These are phyloP conservation scores for Zopfia rhizophila DNA, from an alignment of 2,329 filamentous ascomycete genomes.

Conservation along the genomic window DNA sequence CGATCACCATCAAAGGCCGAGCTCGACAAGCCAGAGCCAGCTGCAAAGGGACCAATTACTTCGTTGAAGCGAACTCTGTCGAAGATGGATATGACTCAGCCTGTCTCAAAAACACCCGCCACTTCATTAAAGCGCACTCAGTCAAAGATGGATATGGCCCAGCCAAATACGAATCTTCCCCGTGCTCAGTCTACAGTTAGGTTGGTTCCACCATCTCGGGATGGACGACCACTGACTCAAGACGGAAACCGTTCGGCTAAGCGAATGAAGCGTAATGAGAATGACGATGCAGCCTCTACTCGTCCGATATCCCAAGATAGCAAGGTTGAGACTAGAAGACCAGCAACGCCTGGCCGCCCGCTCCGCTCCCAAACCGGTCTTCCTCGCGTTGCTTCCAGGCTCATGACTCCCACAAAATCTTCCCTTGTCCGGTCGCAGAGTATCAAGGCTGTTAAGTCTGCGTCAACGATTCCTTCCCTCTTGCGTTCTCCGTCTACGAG, in stretches of 20 bases:
- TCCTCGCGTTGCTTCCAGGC: slow-evolving; percentile 58
- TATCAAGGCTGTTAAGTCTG: slow-evolving; percentile 58
- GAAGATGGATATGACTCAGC: slow-evolving; percentile 73
- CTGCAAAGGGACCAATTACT: slow-evolving; percentile 47
- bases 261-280: slow-evolving; percentile 73
- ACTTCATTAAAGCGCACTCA: slow-evolving; percentile 57
- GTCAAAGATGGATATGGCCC: slow-evolving; percentile 71
- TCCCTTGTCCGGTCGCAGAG: slow-evolving; percentile 72
- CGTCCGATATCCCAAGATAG: slow-evolving; percentile 65
- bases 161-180: slow-evolving; percentile 52
- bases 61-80: slow-evolving; percentile 64
- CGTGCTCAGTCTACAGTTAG: slow-evolving; percentile 49
- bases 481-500: slow-evolving; percentile 64
- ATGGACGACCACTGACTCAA: slow-evolving; percentile 36
- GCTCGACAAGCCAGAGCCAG: slow-evolving; percentile 52
- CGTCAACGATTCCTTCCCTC: slow-evolving; percentile 65
- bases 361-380: slow-evolving; percentile 53
- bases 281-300: slow-evolving; percentile 75
- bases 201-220: slow-evolving; percentile 35
- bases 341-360: slow-evolving; percentile 38
- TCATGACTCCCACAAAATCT: slow-evolving; percentile 83
- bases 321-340: slow-evolving; percentile 19
- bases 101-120: slow-evolving; percentile 55
- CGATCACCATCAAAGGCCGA: slow-evolving; percentile 58
- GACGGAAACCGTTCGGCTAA: slow-evolving; percentile 65